Evolutionary conservation across 768 basidiomycete species (phyloP).

Genomic region (Podaxis rugospora): DNA sequence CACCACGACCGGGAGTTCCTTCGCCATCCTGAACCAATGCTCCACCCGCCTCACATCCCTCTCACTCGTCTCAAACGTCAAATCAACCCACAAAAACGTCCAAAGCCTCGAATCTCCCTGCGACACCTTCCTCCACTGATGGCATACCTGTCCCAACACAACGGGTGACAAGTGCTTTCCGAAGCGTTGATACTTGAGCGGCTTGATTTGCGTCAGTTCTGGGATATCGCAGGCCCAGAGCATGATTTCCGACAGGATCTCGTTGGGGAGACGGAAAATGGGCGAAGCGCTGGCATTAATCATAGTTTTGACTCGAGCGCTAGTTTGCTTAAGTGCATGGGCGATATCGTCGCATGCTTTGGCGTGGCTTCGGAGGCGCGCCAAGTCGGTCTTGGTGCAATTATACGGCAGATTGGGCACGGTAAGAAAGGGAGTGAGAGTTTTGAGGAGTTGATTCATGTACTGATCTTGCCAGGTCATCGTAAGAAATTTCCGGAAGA

Average conservation of each 20-base stretch:
- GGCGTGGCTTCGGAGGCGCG: not conserved
- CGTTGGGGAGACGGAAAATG: slow-evolving; percentile 11
- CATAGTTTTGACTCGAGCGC: slow-evolving; percentile 5
- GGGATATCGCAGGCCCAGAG: slow-evolving; percentile 11
- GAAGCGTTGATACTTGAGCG: slow-evolving; percentile 11
- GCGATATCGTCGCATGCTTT: slow-evolving; percentile 10
- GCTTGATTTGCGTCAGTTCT: slow-evolving; percentile 8
- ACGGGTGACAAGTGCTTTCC: slow-evolving; percentile 7
- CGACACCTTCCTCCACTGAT: slow-evolving; percentile 6
- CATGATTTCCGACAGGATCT: slow-evolving; percentile 12
- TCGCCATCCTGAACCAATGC: slow-evolving; percentile 11
- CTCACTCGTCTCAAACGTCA: slow-evolving; percentile 9
- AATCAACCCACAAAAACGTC: slow-evolving; percentile 11
- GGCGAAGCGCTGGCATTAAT: slow-evolving; percentile 10
- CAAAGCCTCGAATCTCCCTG: slow-evolving; percentile 8
- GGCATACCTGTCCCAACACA: slow-evolving; percentile 9
- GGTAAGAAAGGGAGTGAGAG: slow-evolving; percentile 6
- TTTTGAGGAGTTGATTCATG: slow-evolving; percentile 2
- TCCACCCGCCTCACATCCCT: slow-evolving; percentile 6
- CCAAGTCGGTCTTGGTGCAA: not conserved
- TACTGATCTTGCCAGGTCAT: slow-evolving; percentile 12
- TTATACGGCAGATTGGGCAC: not conserved
- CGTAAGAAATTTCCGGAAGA: not conserved
- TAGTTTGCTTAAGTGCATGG: not conserved
- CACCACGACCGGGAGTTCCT: slow-evolving; percentile 1